Evolutionary conservation across 257 asterid species (phyloP), one percentile per base, ranked within the genome.

Genomic region (Rubia yunnanensis): DNA sequence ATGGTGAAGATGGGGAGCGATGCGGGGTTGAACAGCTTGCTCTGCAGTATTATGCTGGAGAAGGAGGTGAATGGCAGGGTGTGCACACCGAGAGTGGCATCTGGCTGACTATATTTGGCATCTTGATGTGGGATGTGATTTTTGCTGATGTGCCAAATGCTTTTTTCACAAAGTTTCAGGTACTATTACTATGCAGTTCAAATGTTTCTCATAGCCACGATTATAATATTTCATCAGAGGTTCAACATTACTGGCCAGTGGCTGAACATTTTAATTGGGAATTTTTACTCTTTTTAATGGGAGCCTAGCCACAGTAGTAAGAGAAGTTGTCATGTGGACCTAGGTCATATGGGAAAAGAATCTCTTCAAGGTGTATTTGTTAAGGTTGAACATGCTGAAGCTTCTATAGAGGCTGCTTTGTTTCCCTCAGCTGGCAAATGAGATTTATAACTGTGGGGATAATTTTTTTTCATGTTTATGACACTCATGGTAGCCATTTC

Each of bases 11-110:
- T 73, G 97, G 96, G 26, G 90, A 84, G 50, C 86, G 77, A 34
- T 92, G 99, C 60, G 86, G 95, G 74, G 95, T 92, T 30, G 99
- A 92, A 74, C 83, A 92, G 68, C 94, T 92, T 73, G 99, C 99
- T 26, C 74, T 89, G 69, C 85, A 89, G 78, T 87, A 89, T 79
- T 89, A 92, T 78, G 85, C 91, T 64, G 95, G 95, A 65, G 98
- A 80, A 74, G 96, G 96, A 74, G 96, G 95, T 68, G 83, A 84
- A 56, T 91, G 98, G 98, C 84, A 76, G 36, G 96, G 98, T 73
- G 91, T 88, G 60, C 98, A 91, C 71, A 46, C 98, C 5, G 98
- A 91, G 81, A 86, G 95, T 73, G 98, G 96, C 71, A 89, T 92
- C 80, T 92, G 96, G 99, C 82, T 83, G 72, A 92, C 97, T 69